Evolutionary conservation across 768 basidiomycete genomes (phyloP).

Genomic region (Auricularia cornea): DNA sequence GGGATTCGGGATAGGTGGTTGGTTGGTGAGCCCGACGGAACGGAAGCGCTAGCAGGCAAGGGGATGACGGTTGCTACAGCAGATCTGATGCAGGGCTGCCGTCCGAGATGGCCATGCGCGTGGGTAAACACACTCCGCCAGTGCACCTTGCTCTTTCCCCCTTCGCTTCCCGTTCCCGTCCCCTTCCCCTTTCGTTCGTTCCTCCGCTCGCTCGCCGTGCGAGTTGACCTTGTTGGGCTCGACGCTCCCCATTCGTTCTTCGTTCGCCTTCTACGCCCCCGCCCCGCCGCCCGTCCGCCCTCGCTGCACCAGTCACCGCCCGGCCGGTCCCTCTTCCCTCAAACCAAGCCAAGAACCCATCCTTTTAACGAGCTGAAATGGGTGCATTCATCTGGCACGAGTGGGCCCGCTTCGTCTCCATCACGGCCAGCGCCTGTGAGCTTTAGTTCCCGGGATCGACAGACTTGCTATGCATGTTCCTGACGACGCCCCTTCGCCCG

Average conservation of each 20-base stretch:
- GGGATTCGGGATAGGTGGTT: background rate
- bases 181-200: conserved; percentile 2
- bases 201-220: conserved; percentile 4
- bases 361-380: conserved; percentile 36
- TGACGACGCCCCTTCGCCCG: conserved; percentile 7
- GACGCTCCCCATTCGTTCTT: conserved; percentile 4
- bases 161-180: no score
- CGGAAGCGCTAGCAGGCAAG: background rate
- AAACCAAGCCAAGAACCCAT: conserved; percentile 11
- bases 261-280: background rate
- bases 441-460: conserved; percentile 13
- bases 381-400: conserved; percentile 79
- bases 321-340: conserved; percentile 9
- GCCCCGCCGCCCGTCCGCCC: conserved; percentile 12
- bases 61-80: background rate
- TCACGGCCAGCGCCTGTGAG: conserved; percentile 68
- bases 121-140: background rate
- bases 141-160: background rate
- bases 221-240: conserved; percentile 5
- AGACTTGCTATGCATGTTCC: conserved; percentile 1
- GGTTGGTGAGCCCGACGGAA: background rate
- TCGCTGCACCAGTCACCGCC: conserved; percentile 1
- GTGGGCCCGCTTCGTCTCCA: conserved; percentile 57
- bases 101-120: background rate
- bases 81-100: background rate